Evolutionary conservation across 2,329 filamentous ascomycete species (phyloP).

Genomic region (Colletotrichum aenigma): DNA sequence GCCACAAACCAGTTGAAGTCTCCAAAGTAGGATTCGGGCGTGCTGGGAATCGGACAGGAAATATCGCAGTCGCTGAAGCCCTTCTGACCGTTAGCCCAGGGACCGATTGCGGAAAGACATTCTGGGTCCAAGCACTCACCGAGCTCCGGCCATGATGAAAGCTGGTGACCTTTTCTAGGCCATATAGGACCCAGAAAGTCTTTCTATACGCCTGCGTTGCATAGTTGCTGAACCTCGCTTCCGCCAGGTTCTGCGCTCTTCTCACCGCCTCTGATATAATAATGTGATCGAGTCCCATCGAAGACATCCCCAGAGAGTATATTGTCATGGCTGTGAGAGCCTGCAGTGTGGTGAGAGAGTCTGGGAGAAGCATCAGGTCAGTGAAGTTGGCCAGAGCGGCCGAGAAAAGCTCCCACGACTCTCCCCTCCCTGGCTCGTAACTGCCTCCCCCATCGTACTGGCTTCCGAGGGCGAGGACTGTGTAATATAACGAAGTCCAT

Average conservation of each 20-base stretch:
- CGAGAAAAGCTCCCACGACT: conserved; percentile 24
- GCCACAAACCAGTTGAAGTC: conserved; percentile 38
- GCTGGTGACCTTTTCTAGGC: conserved; percentile 37
- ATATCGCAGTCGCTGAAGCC: conserved; percentile 40
- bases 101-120: conserved; percentile 1
- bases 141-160: conserved; percentile 35
- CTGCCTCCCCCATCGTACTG: conserved; percentile 30
- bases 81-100: conserved; percentile 24
- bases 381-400: conserved; percentile 31
- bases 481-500: conserved; percentile 38
- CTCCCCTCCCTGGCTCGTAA: conserved; percentile 19
- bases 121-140: conserved; percentile 24
- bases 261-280: conserved; percentile 33
- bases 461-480: conserved; percentile 34
- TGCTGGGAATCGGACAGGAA: conserved; percentile 34
- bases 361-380: conserved; percentile 33
- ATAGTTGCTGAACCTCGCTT: conserved; percentile 21
- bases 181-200: conserved; percentile 45
- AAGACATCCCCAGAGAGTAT: conserved; percentile 29
- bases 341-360: conserved; percentile 32
- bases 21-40: conserved; percentile 33
- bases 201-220: conserved; percentile 26
- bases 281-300: conserved; percentile 25
- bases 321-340: conserved; percentile 34
- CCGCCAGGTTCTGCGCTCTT: conserved; percentile 31